Conservation (phyloP, 495 filamentous ascomycete species). For the Saxispiralis lemnorum region DNA sequence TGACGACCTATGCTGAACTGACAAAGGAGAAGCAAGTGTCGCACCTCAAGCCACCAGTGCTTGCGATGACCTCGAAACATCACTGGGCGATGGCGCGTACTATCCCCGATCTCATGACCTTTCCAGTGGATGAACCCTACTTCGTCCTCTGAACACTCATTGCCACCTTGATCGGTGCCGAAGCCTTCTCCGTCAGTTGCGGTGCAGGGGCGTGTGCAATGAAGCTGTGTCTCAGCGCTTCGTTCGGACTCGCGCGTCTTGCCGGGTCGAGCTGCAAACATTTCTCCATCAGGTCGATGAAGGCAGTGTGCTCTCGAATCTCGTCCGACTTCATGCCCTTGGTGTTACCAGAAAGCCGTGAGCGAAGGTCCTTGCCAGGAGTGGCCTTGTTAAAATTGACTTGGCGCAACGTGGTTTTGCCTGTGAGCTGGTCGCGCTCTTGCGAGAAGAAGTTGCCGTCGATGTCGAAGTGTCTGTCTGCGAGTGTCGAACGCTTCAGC, state of each 20-base stretch:
- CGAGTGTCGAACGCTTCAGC: constrained; percentile 58
- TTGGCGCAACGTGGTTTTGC: constrained; percentile 34
- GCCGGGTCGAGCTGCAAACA: constrained; percentile 87
- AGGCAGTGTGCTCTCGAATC: constrained; percentile 57
- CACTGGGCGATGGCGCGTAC: not conserved
- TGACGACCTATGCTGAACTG: too few relatives aligned
- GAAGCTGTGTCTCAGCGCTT: constrained; percentile 82
- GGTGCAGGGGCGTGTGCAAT: constrained; percentile 20
- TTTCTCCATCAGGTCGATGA: constrained; percentile 70
- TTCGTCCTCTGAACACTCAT: constrained; percentile 3
- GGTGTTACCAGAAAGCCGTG: constrained; percentile 53
- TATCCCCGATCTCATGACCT: not conserved
- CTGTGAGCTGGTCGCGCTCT: constrained; percentile 70
- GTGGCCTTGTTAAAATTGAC: constrained; percentile 48
- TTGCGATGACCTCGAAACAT: not conserved
- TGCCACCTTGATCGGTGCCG: constrained; percentile 6
- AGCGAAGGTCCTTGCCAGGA: constrained; percentile 49
- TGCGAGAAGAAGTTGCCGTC: constrained; percentile 63
- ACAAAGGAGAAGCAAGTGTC: too few relatives aligned
- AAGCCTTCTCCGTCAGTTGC: constrained; percentile 1
- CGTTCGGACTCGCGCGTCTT: constrained; percentile 67
- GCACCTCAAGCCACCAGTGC: not conserved
- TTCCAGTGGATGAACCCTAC: not conserved
- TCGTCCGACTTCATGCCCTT: constrained; percentile 58
- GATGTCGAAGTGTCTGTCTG: constrained; percentile 68